Percentiles rank a stretch among this genome's conserved stretches.
phyloP scores from a whole-genome alignment of 371 early-diverging fungal species.

The Funneliformis caledonium region DNA sequence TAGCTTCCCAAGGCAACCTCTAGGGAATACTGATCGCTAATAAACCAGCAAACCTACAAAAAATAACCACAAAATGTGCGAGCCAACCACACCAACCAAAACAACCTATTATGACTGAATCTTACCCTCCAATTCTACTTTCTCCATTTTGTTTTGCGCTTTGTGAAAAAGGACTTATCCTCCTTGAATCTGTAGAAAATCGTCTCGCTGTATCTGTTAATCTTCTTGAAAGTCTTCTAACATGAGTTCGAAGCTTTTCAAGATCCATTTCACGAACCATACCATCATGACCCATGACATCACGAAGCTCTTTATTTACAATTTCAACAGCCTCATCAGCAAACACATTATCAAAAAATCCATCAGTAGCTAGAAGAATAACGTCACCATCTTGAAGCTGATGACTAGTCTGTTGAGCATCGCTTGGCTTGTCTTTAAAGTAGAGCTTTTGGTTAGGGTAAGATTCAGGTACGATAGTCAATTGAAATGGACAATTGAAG shows the following conservation, averaged over 20 bases:
- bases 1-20: neutral
- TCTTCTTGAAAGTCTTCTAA: conserved; percentile 59
- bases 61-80: neutral
- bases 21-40: neutral
- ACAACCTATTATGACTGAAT: neutral
- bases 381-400: conserved; percentile 71
- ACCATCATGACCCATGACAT: conserved; percentile 20
- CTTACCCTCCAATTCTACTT: conserved; percentile 37
- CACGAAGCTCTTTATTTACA: conserved; percentile 35
- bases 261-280: conserved; percentile 6
- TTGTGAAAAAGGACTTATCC: conserved; percentile 41
- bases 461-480: conserved; percentile 64
- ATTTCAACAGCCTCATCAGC: conserved; percentile 57
- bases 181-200: conserved; percentile 27
- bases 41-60: neutral
- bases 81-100: neutral
- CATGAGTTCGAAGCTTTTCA: conserved; percentile 54
- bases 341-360: conserved; percentile 74
- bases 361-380: conserved; percentile 72
- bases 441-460: conserved; percentile 60
- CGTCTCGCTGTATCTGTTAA: conserved; percentile 36
- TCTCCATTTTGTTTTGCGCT: conserved; percentile 37
- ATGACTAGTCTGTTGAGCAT: conserved; percentile 62
- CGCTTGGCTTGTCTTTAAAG: conserved; percentile 67
- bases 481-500: conserved; percentile 76